Base-by-base conservation (phyloP, 2,329 filamentous ascomycete genomes). In the Aspergillus novoparasiticus region DNA sequence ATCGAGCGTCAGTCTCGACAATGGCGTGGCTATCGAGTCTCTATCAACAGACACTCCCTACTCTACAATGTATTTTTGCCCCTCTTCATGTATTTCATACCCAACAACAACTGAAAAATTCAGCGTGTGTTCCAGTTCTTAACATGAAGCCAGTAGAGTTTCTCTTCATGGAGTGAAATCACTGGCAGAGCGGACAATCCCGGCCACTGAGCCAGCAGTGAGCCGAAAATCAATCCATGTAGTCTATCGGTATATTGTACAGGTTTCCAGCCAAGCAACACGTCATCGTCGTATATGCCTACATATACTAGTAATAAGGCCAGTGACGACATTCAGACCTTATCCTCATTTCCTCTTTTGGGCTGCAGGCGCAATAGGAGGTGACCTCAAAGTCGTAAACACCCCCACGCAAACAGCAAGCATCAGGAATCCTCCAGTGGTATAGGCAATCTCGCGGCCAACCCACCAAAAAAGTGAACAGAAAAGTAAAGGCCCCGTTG, bases 401-500 rank as follows among this genome's bases (percentile, higher is more conserved):
- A 90, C 92, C 28, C 93, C 79, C 12, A 83, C 84, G 51, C 86
- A 85, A 12, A 98, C 94, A 1, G 83, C 87, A 6, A 91, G 78
- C 82, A 98, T 96, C 6, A 93, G 93, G 14, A 87, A 83, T 0
- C 92, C 91, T 4, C 95, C 95, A 71, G 93, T 84, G 1, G 83
- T 84, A 77, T 98, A 99, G 2, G 95, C 95, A 12, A 89, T 85
- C 74, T 96, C 90, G 54, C 95, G 84, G 0, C 95, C 95, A 8
- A 93, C 94, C 95, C 95, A 99, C 95, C 95, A 99, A 81, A 99
- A 99, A 61, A 99, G 83, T 56, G 92, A 93, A 66, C 95, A 98
- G 75, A 99, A 99, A 41, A 96, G 80, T 5, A 99, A 77, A 0
- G 95, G 95, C 0, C 95, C 95, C 12, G 96, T 78, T 0, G 94